A percentile compares a stretch with the other conserved stretches of the same genome.
Conservation (phyloP, 140 eudicot species). For the Ambrosia hybrid region DNA sequence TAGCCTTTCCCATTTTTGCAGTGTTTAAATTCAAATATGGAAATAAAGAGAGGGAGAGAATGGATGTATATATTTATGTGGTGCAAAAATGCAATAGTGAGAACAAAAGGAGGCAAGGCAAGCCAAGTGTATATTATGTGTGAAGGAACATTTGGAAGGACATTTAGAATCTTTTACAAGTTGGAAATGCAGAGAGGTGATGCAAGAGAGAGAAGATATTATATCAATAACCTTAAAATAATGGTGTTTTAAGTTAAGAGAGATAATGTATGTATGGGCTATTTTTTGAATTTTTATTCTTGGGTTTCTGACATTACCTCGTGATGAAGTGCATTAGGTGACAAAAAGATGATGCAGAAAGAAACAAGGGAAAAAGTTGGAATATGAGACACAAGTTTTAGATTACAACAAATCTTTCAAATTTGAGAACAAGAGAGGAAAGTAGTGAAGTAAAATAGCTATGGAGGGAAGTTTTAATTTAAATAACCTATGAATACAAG, state of each 20-base stretch:
- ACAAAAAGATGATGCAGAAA: slow-evolving; percentile 63
- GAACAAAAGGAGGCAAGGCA: neutral
- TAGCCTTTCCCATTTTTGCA: slow-evolving; percentile 65
- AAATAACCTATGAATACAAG: neutral
- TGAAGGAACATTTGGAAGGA: slow-evolving; percentile 35
- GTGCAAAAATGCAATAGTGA: neutral
- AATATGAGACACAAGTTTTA: slow-evolving; percentile 46
- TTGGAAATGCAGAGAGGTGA: slow-evolving; percentile 42
- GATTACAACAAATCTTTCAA: slow-evolving; percentile 20
- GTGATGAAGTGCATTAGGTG: slow-evolving; percentile 66
- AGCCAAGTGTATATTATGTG: slow-evolving; percentile 35
- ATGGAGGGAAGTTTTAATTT: slow-evolving; percentile 31
- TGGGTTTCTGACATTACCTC: slow-evolving; percentile 66
- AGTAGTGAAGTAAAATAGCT: slow-evolving; percentile 19
- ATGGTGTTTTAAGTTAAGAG: slow-evolving; percentile 32
- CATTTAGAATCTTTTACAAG: slow-evolving; percentile 63
- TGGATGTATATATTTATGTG: neutral
- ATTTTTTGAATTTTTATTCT: slow-evolving; percentile 29
- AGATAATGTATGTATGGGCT: slow-evolving; percentile 36
- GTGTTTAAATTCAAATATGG: slow-evolving; percentile 4
- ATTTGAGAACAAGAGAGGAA: neutral
- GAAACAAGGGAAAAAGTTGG: slow-evolving; percentile 41
- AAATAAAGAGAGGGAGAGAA: slow-evolving; percentile 9
- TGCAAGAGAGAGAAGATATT: slow-evolving; percentile 34
- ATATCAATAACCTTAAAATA: slow-evolving; percentile 40